Conservation (phyloP, 2,329 filamentous ascomycete species). For the Calonectria naviculata region DNA sequence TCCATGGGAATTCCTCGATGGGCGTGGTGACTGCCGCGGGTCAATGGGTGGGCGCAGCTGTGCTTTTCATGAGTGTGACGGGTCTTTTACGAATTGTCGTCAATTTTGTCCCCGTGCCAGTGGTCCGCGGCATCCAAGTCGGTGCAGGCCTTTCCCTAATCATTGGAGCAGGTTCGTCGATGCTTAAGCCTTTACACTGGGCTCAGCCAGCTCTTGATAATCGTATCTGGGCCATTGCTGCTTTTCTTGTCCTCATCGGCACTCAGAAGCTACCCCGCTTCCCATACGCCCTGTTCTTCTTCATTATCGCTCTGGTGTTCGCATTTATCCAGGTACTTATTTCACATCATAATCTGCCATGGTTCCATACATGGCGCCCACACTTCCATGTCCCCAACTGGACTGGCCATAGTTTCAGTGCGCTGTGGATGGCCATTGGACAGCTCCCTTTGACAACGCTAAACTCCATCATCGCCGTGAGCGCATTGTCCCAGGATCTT, state of each 20-base stretch:
- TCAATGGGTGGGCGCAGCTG: slow-evolving; percentile 75
- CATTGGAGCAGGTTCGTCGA: slow-evolving; percentile 77
- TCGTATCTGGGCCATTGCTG: slow-evolving; percentile 78
- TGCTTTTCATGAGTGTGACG: slow-evolving; percentile 82
- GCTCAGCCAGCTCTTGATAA: slow-evolving; percentile 78
- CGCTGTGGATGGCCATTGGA: slow-evolving; percentile 75
- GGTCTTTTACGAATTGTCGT: slow-evolving; percentile 82
- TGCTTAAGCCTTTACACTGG: slow-evolving; percentile 79
- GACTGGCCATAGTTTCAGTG: slow-evolving; percentile 43
- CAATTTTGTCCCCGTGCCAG: slow-evolving; percentile 81
- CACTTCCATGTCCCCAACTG: slow-evolving; percentile 51
- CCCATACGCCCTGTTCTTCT: slow-evolving; percentile 83
- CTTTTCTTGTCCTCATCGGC: slow-evolving; percentile 76
- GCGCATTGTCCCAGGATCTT: slow-evolving; percentile 81
- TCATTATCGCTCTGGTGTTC: slow-evolving; percentile 75
- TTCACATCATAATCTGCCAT: slow-evolving; percentile 55
- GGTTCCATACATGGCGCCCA: slow-evolving; percentile 71
- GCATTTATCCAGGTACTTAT: slow-evolving; percentile 58
- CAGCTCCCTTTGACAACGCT: slow-evolving; percentile 92
- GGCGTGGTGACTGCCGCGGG: slow-evolving; percentile 83
- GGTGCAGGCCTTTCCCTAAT: slow-evolving; percentile 88
- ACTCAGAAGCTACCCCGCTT: slow-evolving; percentile 74
- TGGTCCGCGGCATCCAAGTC: slow-evolving; percentile 95
- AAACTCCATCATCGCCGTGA: slow-evolving; percentile 92
- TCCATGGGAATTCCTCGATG: slow-evolving; percentile 62